Evolutionary conservation across 192 early-diverging fungal genomes (phyloP), one percentile per base, ranked within the genome.

Genomic region (Helicostylum pulchrum): DNA sequence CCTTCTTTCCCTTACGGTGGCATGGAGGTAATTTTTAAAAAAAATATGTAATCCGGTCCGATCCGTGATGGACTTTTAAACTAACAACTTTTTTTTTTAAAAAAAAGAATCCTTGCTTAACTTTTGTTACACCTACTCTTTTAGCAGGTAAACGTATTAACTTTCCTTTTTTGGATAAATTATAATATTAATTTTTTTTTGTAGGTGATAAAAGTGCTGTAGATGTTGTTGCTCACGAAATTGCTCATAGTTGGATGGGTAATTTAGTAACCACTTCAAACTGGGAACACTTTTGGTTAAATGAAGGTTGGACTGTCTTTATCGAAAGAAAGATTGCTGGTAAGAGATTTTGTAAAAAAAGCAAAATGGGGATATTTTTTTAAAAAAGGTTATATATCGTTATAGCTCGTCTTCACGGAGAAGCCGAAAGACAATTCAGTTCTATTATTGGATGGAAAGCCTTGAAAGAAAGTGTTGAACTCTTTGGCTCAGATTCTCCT

Each of bases 111-210:
- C 97, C 97, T 17, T 96, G 94, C 74, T 77, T 96, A 58, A 97
- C 97, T 3, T 99, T 97, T 88, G 95, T 96, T 23, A 99, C 97
- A 14, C 97, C 97, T 19, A 93, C 94, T n/a, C 81, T 99, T 39
- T 78, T 99, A 62, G 95, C 95, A 43, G 94, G 67, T 63, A 70
- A 62, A 0, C 26, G 26, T 26, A 26, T 26, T 26, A 26, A 26
- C 26, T 26, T 26, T 2, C 26, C 26, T 26, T 26, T 26, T 26
- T 26, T 26, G 26, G 26, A 26, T 26, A 26, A 26, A 26, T 26
- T 26, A 26, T 26, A 26, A 26, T 26, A 26, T 26, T 26, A 26
- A 26, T 26, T 26, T 26, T 26, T 26, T 26, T 26, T 39, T 39
- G 36, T 39, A 70, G 68, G 95, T 42, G 97, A 99, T 76, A 87